Evolutionary conservation across 768 basidiomycete species (phyloP).

Genomic region (Fibroporia radiculosa): DNA sequence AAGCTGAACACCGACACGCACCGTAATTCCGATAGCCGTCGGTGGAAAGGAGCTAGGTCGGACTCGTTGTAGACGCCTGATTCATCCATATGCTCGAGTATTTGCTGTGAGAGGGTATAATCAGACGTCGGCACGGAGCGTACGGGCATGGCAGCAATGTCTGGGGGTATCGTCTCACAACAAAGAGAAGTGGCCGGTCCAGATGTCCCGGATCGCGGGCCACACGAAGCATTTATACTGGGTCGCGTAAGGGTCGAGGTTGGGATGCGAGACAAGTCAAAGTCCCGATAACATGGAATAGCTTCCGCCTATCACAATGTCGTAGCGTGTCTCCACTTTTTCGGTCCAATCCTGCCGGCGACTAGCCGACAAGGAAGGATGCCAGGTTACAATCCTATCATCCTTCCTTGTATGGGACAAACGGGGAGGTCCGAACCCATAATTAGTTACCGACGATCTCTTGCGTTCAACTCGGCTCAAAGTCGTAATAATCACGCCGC

Average conservation of each 20-base stretch:
- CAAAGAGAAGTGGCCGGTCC: no score
- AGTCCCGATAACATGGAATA: neutral
- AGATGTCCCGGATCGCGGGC: no score
- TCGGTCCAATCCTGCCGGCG: neutral
- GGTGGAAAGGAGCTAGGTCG: conserved; percentile 83
- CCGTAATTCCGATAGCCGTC: conserved; percentile 73
- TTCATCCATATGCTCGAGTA: conserved; percentile 92
- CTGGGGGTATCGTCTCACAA: no score
- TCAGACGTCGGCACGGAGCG: conserved; percentile 1
- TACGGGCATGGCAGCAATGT: no score
- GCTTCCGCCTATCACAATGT: neutral
- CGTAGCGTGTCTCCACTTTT: neutral
- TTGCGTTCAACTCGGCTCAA: no score
- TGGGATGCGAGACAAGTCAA: neutral
- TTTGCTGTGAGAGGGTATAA: conserved; percentile 53
- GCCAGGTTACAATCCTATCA: conserved; percentile 1
- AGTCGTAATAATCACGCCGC: no score
- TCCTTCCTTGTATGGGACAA: conserved; percentile 2
- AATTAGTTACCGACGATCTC: neutral
- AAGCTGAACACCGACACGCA: conserved; percentile 14
- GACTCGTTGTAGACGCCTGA: conserved; percentile 89
- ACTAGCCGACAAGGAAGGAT: neutral
- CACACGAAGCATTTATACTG: neutral
- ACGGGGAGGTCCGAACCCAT: neutral
- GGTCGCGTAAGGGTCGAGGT: neutral